Evolutionary conservation across 1,139 yeast species (phyloP), one percentile per base, ranked within the genome.

Genomic region (Kodamaea ohmeri): DNA sequence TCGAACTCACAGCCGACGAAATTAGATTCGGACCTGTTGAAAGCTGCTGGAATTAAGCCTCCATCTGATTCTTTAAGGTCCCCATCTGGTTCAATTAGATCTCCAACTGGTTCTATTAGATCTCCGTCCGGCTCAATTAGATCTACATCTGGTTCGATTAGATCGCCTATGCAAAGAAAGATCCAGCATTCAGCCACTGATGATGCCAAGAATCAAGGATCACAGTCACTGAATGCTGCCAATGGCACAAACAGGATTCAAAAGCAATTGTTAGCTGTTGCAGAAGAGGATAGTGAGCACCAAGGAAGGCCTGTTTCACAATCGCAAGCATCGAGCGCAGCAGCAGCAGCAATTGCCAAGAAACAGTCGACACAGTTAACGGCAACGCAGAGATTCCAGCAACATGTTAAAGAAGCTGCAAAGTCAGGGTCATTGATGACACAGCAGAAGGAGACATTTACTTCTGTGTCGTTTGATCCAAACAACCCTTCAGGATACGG

Each of bases 391-490:
- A 49, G 73, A 39, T 58, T 70, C 21, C 73, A 68, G 43, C 63
- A 58, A 31, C 74, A 68, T 45, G 50, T 71, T 30, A 52, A 63
- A 35, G 61, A 64, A 41, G 75, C 71, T 1, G 63, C 74, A 1
- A 65, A 56, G 45, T 49, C 64, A 2, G 76, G 76, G 0, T 34
- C 63, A 1, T 53, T 71, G 30, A 53, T 64, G 54, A 65, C 73
- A 0, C 74, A 68, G 39, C 65, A 67, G 38, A 61, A 60, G 43
- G 73, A 67, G 42, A 42, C 50, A 1, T 50, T 70, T 13, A 56
- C 63, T 1, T 53, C 67, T 1, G 72, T 69, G 3, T 63, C 63
- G 1, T 70, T 61, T 46, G 75, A 71, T 46, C 76, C 76, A 0
- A 70, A 58, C 42, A 50, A 53, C 29, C 71, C 75, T 0, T 53